Base-by-base conservation (phyloP, 23 red algal species). In the Gracilaria domingensis region DNA sequence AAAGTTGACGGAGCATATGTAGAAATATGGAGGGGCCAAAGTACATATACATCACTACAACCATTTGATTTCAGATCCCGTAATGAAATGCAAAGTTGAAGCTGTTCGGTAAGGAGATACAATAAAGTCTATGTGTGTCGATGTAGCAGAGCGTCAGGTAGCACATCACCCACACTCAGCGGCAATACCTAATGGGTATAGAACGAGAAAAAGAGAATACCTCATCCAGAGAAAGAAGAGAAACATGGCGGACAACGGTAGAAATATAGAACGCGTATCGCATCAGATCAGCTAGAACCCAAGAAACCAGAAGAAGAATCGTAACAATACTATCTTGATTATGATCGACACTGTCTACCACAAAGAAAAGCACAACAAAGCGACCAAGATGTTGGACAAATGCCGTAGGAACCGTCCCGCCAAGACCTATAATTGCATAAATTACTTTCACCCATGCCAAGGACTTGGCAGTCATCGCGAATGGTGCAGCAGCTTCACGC, bases 81-180 rank as follows among this genome's bases (percentile, higher is more conserved):
- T 81, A 94, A 48, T 94, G 60, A 72, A 94, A 94, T 2, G 82
- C 83, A 82, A 94, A 88, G 56, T 94, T 94, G 30, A 66, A 87
- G 20, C 24, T 58, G 75, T 94, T 94, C 12, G 92, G 92, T 33
- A 94, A 18, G 33, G 67, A 37, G 34, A 94, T 49, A 34, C 54
- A 8, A 48, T 81, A 86, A 20, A 94, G 50, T 11, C 71, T 37
- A 8, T 55, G 40, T 12, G 18, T 60, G 83, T 94, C 92, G 21
- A 94, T 58, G 35, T 80, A 78, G 1, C 54, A 13, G 28, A 94
- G 65, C 13, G 82, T 88, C 34, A 18, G 33, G 30, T 72, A 71
- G 83, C 88, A 94, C 13, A 94, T 51, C 25, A 82, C 21, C 92
- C 82, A 87, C n/a, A n/a, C 71, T 94, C 92, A 45, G 55, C 57